A percentile compares a stretch with the other conserved stretches of the same genome.
Conservation (phyloP, 192 early-diverging fungal species). For the Coemansia sp. region DNA sequence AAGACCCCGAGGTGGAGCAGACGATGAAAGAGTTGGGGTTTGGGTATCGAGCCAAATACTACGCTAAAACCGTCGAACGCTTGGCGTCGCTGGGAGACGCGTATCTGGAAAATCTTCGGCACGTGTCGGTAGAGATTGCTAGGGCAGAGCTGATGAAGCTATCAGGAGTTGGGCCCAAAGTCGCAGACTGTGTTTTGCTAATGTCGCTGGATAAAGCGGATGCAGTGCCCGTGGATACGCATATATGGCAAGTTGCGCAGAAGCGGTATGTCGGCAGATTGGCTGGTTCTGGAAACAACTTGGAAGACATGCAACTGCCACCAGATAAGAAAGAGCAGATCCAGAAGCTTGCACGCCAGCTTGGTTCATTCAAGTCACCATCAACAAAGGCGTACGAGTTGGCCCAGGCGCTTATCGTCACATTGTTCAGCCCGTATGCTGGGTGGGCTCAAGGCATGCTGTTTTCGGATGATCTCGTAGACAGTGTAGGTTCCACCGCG, state of each 20-base stretch:
- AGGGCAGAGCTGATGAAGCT: conserved; percentile 61
- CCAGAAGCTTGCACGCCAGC: conserved; percentile 21
- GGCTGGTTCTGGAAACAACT: background rate
- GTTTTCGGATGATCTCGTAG: conserved; percentile 52
- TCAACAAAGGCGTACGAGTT: conserved; percentile 64
- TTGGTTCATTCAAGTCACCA: conserved; percentile 59
- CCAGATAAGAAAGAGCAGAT: conserved; percentile 8
- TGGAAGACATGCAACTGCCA: background rate
- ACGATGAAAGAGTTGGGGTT: conserved; percentile 77
- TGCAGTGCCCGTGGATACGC: conserved; percentile 88
- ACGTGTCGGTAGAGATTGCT: conserved; percentile 58
- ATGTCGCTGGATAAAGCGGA: conserved; percentile 85
- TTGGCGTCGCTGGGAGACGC: conserved; percentile 52
- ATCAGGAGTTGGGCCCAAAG: conserved; percentile 90
- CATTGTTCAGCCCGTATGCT: conserved; percentile 73
- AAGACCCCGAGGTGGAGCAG: conserved; percentile 58
- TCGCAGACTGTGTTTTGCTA: conserved; percentile 94
- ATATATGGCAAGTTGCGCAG: conserved; percentile 93
- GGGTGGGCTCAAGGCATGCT: conserved; percentile 79
- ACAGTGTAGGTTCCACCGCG: background rate
- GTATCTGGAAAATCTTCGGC: conserved; percentile 68
- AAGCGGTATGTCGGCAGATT: conserved; percentile 66
- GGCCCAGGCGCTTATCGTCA: conserved; percentile 69
- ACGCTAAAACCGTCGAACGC: conserved; percentile 64
- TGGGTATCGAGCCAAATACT: conserved; percentile 95